Evolutionary conservation across 148 eudicot genomes (phyloP).

Genomic region (Cornus suecica): DNA sequence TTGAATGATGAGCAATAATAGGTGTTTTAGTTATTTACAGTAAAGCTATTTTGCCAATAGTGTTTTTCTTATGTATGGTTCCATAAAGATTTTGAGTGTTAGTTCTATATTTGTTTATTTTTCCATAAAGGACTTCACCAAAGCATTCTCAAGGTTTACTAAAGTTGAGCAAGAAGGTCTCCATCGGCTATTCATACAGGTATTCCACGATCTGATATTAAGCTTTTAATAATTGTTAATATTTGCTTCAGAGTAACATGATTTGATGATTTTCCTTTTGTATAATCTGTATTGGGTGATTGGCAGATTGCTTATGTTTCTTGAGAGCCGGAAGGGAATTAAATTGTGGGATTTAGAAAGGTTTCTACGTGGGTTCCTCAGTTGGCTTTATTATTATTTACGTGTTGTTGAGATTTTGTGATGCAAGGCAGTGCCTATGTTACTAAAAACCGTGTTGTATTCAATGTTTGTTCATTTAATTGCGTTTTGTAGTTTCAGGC

Average conservation of each 20-base stretch:
- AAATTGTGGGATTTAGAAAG: too few species aligned
- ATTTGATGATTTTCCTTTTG: neutral
- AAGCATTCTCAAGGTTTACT: slow-evolving; percentile 48
- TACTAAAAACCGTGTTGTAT: too few species aligned
- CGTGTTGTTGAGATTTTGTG: too few species aligned
- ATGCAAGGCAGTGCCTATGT: too few species aligned
- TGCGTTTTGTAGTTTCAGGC: too few species aligned
- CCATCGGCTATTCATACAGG: slow-evolving; percentile 63
- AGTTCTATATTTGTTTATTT: neutral
- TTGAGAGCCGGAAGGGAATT: too few species aligned
- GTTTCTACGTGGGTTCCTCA: too few species aligned
- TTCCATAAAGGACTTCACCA: slow-evolving; percentile 45
- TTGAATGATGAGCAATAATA: too few species aligned
- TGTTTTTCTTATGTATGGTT: neutral
- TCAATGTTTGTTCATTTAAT: too few species aligned
- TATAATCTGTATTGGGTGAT: too few species aligned
- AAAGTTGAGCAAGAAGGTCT: slow-evolving; percentile 49
- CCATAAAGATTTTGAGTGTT: neutral
- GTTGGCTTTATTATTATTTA: too few species aligned
- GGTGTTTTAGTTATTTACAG: neutral
- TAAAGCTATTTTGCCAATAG: neutral
- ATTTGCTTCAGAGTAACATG: neutral
- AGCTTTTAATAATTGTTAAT: neutral
- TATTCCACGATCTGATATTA: slow-evolving; percentile 3
- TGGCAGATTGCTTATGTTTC: too few species aligned